phyloP scores from a whole-genome alignment of 2,329 filamentous ascomycete species.

The Aspergillus neoniger region DNA sequence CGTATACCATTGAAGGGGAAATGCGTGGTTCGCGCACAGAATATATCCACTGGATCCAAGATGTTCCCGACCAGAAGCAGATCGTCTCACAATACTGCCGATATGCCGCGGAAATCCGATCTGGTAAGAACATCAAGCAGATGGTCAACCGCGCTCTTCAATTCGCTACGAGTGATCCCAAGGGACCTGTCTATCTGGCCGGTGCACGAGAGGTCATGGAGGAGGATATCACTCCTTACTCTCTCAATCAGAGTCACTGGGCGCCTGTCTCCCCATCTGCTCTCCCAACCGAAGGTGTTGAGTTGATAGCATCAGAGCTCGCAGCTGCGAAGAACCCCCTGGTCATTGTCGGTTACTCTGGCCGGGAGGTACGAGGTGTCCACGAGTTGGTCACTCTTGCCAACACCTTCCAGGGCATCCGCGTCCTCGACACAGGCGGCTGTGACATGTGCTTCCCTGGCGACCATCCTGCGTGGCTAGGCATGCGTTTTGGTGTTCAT shows the following conservation, averaged over 20 bases:
- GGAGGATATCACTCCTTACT: constrained; percentile 74
- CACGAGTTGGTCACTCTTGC: constrained; percentile 50
- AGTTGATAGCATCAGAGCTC: constrained; percentile 47
- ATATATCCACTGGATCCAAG: constrained; percentile 85
- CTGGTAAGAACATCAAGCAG: constrained; percentile 83
- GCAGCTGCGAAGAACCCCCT: constrained; percentile 51
- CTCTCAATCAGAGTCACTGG: constrained; percentile 70
- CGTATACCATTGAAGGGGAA: constrained; percentile 76
- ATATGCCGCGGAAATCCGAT: constrained; percentile 80
- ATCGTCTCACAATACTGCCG: constrained; percentile 84
- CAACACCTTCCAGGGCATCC: constrained; percentile 50
- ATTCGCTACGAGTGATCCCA: constrained; percentile 75
- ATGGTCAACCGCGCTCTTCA: constrained; percentile 82
- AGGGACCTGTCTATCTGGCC: constrained; percentile 77
- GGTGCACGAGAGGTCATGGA: constrained; percentile 83
- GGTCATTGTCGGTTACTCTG: constrained; percentile 54
- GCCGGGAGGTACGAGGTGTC: constrained; percentile 48
- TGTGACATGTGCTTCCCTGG: constrained; percentile 55
- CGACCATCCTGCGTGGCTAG: constrained; percentile 59
- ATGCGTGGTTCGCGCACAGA: constrained; percentile 75
- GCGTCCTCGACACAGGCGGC: constrained; percentile 55
- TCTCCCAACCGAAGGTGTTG: constrained; percentile 52
- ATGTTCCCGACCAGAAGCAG: constrained; percentile 77
- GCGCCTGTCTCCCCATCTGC: constrained; percentile 68
- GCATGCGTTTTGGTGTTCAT: constrained; percentile 73